Base-by-base conservation (phyloP, 805 yeast genomes). In the Candida anglica region DNA sequence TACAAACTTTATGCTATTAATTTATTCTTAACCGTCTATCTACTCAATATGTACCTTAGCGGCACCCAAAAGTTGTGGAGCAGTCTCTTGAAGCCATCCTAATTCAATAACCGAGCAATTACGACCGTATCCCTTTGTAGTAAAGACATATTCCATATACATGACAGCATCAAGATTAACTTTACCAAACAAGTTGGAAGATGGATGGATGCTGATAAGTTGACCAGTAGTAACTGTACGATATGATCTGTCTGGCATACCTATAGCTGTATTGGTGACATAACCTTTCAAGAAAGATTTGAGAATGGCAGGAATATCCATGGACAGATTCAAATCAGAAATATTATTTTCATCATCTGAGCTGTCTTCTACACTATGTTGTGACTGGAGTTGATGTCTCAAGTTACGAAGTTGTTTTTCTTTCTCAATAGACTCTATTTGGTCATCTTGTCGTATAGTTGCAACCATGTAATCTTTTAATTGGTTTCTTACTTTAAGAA, bases 121-220 rank as follows among this genome's bases (percentile, higher is more conserved):
- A 47, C 98, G 71, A 0, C 95, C 98, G 50, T 89, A 93, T 1
- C 96, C 95, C 56, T 87, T 87, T 10, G 89, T 75, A 1, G 98
- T 93, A 55, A 75, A 91, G 11, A 93, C 97, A 53, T 86, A 89
- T 59, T 93, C 98, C 23, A 88, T 79, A 63, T 87, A 93, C 94
- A 93, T 81, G 35, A 93, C 79, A 1, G 94, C 95, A 44, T 91
- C 95, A 28, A 79, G 69, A 44, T 76, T 74, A 8, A 58, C 35
- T 43, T 75, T 74, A 5, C 96, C 96, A 59, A 91, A 93, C 26
- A 93, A 62, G 56, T 85, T 62, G 0, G 96, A 86, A 0, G 95
- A 84, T 0, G 98, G 98, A 52, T 91, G 98, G 8, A 91, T 78
- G 32, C 93, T 79, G 30, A 91, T 77, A 20, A 86, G 66, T 56